Base-by-base conservation (phyloP, 768 basidiomycete species). In the Termitomyces sp. region DNA sequence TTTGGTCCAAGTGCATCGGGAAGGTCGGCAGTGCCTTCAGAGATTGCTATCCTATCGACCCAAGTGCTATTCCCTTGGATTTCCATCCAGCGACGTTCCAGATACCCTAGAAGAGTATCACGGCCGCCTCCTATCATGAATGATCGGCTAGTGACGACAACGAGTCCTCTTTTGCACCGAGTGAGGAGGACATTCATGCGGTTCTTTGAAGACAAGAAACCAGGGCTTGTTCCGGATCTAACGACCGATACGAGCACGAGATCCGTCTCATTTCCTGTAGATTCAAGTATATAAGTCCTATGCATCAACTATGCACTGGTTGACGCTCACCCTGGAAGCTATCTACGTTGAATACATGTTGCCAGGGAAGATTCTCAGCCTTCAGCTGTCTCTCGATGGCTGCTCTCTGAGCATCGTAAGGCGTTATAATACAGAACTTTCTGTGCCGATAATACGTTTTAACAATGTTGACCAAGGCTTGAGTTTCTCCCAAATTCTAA, bases 131-230 rank as follows among this genome's bases (percentile, higher is more conserved):
- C 52, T 22, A 42, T 38, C 5, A 82, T 56, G 59, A 84, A 83
- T 2, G 31, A 43, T 7, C 72, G 72, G 56, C 69, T 74, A 0
- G 80, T 72, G 20, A 81, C 75, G 41, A 84, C 65, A 16, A 81
- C 67, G 64, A 82, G 76, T 0, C 78, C 81, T 39, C 60, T 66
- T 47, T 67, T 62, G 60, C 77, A 81, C 20, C 82, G 68, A 11
- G 82, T 75, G 7, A 82, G 70, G 71, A 81, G 70, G 46, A 84
- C 82, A 57, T 84, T 84, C 67, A 78, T 71, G 33, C 82, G 71
- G 16, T 77, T 70, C 23, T 57, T 41, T 1, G 74, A 74, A 5
- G 62, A 61, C 23, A 83, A 66, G 64, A 84, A 84, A 0, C 82
- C 82, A 3, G 74, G 68, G 5, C 25, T 20, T 12, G 51, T 43